A percentile compares a stretch with the other conserved stretches of the same genome.
Conservation (phyloP, 2,329 filamentous ascomycete species). For the Aspergillus fischeri region DNA sequence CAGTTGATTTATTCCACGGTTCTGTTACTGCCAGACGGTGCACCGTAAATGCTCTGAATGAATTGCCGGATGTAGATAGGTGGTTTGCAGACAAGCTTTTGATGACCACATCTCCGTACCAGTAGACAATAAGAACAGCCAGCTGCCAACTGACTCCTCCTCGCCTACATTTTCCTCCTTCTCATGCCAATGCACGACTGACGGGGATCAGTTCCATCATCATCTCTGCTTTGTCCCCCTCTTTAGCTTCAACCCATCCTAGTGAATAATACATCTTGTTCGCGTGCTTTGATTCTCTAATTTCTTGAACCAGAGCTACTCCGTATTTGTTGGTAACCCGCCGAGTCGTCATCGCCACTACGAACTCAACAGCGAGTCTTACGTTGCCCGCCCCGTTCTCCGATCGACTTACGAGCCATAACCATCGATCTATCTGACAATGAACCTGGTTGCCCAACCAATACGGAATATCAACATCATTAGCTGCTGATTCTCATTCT, state of each 20-base stretch:
- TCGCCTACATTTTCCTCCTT: neutral
- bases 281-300: neutral
- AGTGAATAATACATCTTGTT: neutral
- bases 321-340: neutral
- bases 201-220: neutral
- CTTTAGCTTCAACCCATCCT: neutral
- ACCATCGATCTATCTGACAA: neutral
- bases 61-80: neutral
- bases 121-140: neutral
- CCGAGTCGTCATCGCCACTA: neutral
- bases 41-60: neutral
- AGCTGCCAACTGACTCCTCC: neutral
- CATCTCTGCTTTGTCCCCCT: neutral
- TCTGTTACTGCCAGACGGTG: neutral
- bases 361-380: neutral
- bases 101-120: neutral
- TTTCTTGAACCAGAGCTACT: neutral
- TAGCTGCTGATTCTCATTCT: slow-evolving; percentile 1
- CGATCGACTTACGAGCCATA: neutral
- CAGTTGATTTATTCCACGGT: neutral
- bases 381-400: neutral
- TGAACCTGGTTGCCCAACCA: neutral
- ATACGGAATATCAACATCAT: neutral
- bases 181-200: neutral
- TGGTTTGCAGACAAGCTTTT: neutral